A percentile compares a stretch with the other conserved stretches of the same genome.
Evolutionary conservation across 768 basidiomycete genomes (phyloP).

Genomic region (Phylloporus sp.): DNA sequence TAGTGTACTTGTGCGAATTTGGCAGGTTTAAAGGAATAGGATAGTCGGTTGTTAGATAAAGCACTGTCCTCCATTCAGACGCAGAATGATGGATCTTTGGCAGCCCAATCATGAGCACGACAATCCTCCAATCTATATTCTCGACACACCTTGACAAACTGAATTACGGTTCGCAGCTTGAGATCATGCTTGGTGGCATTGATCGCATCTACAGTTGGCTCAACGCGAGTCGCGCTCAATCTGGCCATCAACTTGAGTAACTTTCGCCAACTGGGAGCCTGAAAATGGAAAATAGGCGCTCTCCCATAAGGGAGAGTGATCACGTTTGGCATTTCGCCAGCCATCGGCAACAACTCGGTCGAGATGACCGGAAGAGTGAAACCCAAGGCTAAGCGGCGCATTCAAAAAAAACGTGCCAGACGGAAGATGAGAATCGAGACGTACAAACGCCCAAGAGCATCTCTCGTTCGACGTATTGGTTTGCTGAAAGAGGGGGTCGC

Average conservation of each 20-base stretch:
- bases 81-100: slow-evolving; percentile 54
- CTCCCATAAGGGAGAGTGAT: slow-evolving; percentile 70
- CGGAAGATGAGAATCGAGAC: slow-evolving; percentile 30
- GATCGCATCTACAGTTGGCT: slow-evolving; percentile 65
- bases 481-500: slow-evolving; percentile 24
- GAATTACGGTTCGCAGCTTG: slow-evolving; percentile 67
- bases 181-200: slow-evolving; percentile 51
- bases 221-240: slow-evolving; percentile 62
- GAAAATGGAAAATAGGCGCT: slow-evolving; percentile 64
- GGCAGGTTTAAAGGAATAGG: slow-evolving; percentile 46
- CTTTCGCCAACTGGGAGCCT: slow-evolving; percentile 70
- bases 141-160: slow-evolving; percentile 65
- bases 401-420: slow-evolving; percentile 6
- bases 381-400: slow-evolving; percentile 51
- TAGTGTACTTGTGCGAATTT: slow-evolving; percentile 44
- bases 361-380: slow-evolving; percentile 57
- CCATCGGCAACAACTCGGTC: slow-evolving; percentile 42
- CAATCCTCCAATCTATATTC: background rate
- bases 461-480: slow-evolving; percentile 52
- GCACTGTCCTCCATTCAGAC: slow-evolving; percentile 63
- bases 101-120: slow-evolving; percentile 2
- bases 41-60: slow-evolving; percentile 76
- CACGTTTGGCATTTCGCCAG: slow-evolving; percentile 58
- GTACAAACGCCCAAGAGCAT: slow-evolving; percentile 58
- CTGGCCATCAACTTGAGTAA: slow-evolving; percentile 71